Conservation (phyloP, 163 green algal species). For the Scenedesmus sp. region DNA sequence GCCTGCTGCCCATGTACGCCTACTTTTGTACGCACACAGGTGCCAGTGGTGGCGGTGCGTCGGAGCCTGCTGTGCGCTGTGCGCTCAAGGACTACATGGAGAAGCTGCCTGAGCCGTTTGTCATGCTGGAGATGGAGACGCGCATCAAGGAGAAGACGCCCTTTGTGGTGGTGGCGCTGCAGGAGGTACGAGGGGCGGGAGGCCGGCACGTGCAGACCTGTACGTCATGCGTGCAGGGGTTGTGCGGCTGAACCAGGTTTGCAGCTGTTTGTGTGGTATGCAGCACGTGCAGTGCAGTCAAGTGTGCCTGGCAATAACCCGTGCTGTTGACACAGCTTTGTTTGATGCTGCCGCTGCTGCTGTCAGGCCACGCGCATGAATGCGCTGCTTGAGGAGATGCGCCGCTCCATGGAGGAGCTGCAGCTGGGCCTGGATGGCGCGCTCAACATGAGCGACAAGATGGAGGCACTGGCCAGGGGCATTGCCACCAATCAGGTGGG, state of each 20-base stretch:
- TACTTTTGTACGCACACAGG: not conserved
- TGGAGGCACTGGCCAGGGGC: slow-evolving; percentile 87
- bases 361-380: slow-evolving; percentile 86
- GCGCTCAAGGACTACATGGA: slow-evolving; percentile 76
- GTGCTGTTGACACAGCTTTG: not conserved
- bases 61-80: slow-evolving; percentile 64
- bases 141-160: slow-evolving; percentile 90
- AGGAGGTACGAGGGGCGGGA: slow-evolving; percentile 48
- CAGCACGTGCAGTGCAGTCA: not conserved
- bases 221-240: not conserved
- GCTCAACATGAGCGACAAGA: slow-evolving; percentile 91
- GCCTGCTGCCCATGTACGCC: not conserved
- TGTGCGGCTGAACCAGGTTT: not conserved
- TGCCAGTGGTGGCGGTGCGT: slow-evolving; percentile 1
- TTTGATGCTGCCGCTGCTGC: slow-evolving; percentile 59
- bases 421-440: slow-evolving; percentile 89
- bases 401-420: slow-evolving; percentile 89
- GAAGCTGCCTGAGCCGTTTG: slow-evolving; percentile 82
- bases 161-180: slow-evolving; percentile 88
- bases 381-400: slow-evolving; percentile 87
- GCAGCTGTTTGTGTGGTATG: not conserved
- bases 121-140: slow-evolving; percentile 89
- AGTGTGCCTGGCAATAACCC: not conserved
- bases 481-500: slow-evolving; percentile 76
- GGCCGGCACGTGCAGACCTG: not conserved